phyloP scores from a whole-genome alignment of 441 rosid genomes.

The Adansonia madagascariensis region DNA sequence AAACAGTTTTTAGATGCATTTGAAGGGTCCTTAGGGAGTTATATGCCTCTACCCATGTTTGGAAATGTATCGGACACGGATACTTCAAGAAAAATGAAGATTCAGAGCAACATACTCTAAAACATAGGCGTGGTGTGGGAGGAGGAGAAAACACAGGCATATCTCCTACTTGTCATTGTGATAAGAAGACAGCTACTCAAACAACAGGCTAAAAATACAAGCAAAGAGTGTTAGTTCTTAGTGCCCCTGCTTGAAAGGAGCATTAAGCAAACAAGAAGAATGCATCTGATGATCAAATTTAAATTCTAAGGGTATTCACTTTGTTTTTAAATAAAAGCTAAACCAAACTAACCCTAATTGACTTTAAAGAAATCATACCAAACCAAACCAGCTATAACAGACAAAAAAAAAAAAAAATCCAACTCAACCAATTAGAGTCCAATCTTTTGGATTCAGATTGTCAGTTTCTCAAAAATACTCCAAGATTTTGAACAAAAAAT shows the following conservation, averaged over 20 bases:
- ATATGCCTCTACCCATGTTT: too few relatives aligned
- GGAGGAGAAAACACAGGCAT: not conserved
- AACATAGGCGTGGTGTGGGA: not conserved
- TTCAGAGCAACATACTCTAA: too few relatives aligned
- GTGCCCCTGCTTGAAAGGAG: not conserved
- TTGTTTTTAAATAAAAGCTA: not conserved
- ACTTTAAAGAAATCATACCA: not conserved
- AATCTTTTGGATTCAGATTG: not conserved
- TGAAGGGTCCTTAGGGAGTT: too few relatives aligned
- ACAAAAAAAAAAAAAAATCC: not conserved
- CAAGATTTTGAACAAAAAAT: not conserved
- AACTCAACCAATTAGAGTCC: not conserved
- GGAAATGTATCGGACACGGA: too few relatives aligned
- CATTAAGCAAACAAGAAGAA: not conserved
- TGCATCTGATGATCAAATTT: not conserved
- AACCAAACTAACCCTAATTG: not conserved
- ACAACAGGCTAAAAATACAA: not conserved
- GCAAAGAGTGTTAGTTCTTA: not conserved
- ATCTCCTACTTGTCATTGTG: not conserved
- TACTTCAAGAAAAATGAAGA: too few relatives aligned
- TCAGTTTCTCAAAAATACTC: not conserved
- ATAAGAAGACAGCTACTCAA: not conserved
- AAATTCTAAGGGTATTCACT: not conserved
- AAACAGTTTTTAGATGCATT: too few relatives aligned
- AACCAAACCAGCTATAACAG: not conserved